Evolutionary conservation across 768 basidiomycete species (phyloP), one percentile per base, ranked within the genome.

Genomic region (Brasilioporus rufonigricans): DNA sequence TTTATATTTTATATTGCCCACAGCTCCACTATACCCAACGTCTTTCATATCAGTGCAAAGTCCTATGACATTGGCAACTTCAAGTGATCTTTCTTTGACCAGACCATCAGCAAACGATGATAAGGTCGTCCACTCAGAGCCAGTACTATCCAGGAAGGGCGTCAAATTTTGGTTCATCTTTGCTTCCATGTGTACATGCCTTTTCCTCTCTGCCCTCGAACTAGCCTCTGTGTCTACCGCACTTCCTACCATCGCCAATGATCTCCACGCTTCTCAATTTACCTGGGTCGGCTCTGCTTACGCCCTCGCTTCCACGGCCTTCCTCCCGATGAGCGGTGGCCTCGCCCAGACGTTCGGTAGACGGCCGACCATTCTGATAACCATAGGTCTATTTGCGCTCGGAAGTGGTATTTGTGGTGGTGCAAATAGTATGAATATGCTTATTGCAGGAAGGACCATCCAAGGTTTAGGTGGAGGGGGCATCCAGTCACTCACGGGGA

Each of bases 141-240:
- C 26, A n/a, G 8, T 13, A n/a, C 16, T 24, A 4, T 8, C 48
- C 18, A 38, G 39, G 48, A 49, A 49, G 10, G 48, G 36, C 1
- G n/a, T 16, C 36, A 49, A 27, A 18, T 39, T 49, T 6, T 49
- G 36, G 48, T 38, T 49, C 26, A 39, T 49, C 26, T 12, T 49
- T 19, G n/a, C 12, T 4, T 49, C 48, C 4, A 49, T 49, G 48
- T 49, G 48, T 27, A 38, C 24, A 9, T 49, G 38, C 26, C 48
- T 49, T 18, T 49, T 49, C 26, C 48, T 49, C 36, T 49, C 48
- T 39, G 48, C 48, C 36, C 38, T 49, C 12, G 48, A 49, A n/a
- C 24, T 49, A 5, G 27, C 48, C 18, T 38, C 48, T 4, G 27
- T 49, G 16, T 49, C 48, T 19, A 49, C 32, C 8, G 46, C 46